A percentile compares a stretch with the other conserved stretches of the same genome.
Conservation (phyloP, 1,284 basidiomycete genomes). For the Marasmius sp. region DNA sequence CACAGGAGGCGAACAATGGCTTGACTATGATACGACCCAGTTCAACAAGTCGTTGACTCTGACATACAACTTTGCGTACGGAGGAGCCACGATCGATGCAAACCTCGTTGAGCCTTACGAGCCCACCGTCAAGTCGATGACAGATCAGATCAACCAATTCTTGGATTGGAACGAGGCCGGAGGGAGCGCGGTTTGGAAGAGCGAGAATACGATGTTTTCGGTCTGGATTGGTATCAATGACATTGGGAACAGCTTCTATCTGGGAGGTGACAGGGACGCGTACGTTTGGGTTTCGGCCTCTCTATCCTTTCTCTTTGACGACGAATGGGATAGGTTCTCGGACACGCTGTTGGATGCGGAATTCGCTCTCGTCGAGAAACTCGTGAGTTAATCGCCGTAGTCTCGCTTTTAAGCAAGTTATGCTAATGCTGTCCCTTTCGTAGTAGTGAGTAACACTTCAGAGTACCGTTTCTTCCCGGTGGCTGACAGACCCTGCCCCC, state of each 20-base stretch:
- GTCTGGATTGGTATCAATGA: slow-evolving; percentile 65
- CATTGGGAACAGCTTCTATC: slow-evolving; percentile 52
- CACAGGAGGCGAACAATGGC: slow-evolving; percentile 56
- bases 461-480: background rate
- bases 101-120: slow-evolving; percentile 48
- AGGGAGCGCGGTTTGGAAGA: slow-evolving; percentile 49
- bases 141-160: slow-evolving; percentile 57
- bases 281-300: slow-evolving; percentile 26
- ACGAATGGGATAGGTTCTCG: slow-evolving; percentile 37
- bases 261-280: slow-evolving; percentile 46
- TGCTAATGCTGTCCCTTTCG: background rate
- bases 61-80: slow-evolving; percentile 62
- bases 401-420: background rate
- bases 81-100: slow-evolving; percentile 60
- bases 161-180: slow-evolving; percentile 43
- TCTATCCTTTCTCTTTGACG: background rate
- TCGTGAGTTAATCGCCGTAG: slow-evolving; percentile 38
- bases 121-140: slow-evolving; percentile 49
- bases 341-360: slow-evolving; percentile 50
- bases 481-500: background rate
- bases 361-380: slow-evolving; percentile 53
- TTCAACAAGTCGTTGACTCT: slow-evolving; percentile 53
- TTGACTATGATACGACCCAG: slow-evolving; percentile 47
- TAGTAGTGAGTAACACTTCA: slow-evolving; percentile 7
- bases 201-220: slow-evolving; percentile 50